These are phyloP conservation scores for Pseudogymnoascus sp. DNA, from an alignment of 2,329 filamentous ascomycete genomes.

Conservation along the genomic window DNA sequence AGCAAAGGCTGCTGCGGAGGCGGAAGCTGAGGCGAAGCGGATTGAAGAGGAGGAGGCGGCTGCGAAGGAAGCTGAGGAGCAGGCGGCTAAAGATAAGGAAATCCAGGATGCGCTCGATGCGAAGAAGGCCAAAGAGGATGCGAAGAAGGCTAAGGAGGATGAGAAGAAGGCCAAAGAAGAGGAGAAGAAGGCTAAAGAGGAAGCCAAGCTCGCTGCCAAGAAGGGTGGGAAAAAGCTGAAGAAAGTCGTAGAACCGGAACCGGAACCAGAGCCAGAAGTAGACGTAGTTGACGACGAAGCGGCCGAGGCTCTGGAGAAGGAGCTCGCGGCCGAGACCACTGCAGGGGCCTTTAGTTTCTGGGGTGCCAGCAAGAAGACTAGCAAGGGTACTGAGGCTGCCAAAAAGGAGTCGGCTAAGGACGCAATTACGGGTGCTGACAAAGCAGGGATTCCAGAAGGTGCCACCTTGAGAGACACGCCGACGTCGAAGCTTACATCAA, in stretches of 20 bases:
- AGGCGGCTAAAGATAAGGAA: conserved; percentile 30
- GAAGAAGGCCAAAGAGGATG: conserved; percentile 33
- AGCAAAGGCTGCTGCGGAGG: conserved; percentile 15
- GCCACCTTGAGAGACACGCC: conserved; percentile 33
- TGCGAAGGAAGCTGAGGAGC: conserved; percentile 33
- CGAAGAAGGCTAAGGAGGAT: conserved; percentile 33
- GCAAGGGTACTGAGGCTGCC: conserved; percentile 27
- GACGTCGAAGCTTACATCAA: conserved; percentile 29
- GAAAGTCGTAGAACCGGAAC: conserved; percentile 20
- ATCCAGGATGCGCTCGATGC: conserved; percentile 31
- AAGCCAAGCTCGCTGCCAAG: conserved; percentile 32
- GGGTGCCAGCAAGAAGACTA: conserved; percentile 41
- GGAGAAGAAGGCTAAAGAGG: conserved; percentile 34
- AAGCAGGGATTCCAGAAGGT: conserved; percentile 41
- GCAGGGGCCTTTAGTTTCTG: conserved; percentile 46
- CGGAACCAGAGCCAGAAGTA: conserved; percentile 23
- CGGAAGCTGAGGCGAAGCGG: conserved; percentile 29
- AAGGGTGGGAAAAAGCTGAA: conserved; percentile 27
- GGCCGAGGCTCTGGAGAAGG: conserved; percentile 14
- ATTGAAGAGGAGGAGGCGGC: conserved; percentile 18
- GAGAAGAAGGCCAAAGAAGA: conserved; percentile 34
- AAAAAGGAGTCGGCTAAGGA: conserved; percentile 31
- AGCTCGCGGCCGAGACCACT: conserved; percentile 4
- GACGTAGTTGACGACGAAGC: conserved; percentile 19
- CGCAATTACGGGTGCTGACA: conserved; percentile 44